Evolutionary conservation across 108 stramenopile species (phyloP), one percentile per base, ranked within the genome.

Genomic region (Pseudonitzschia pungens): DNA sequence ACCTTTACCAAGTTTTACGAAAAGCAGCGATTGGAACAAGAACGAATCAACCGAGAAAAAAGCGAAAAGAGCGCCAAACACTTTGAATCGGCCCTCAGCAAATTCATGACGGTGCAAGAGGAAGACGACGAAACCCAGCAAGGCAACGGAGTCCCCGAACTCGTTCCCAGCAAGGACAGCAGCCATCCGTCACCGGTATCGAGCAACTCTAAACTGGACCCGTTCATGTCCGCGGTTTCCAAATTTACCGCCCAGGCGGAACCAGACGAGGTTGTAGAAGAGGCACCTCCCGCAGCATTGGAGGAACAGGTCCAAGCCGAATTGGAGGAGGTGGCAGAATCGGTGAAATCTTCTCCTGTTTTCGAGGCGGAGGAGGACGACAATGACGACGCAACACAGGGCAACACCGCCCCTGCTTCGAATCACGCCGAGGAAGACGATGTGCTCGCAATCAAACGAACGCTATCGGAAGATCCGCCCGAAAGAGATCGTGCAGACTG

Each of bases 1-100:
- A 57, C 28, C 33, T 70, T 70, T 70, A 56, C 55, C 20, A 70
- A 55, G 54, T 32, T 70, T 52, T 50, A 53, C 43, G 48, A 50
- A 55, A 70, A 55, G 29, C 69, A 48, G 44, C 21, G 28, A 28
- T 6, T 43, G 28, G 24, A 48, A 28, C 66, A 44, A 67, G 41
- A 65, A 50, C 18, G 27, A 48, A 7, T 44, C 22, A 50, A 48
- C 20, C 14, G 28, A 36, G 45, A 67, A 16, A 10, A 67, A 6
- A 44, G 28, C 20, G 26, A 48, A 24, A 18, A 67, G 36, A 50
- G 20, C 21, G 64, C 64, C 33, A 22, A 48, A 14, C 42, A 67
- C 44, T 67, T 67, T 21, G 43, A 43, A 41, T 67, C 66, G 9
- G 66, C 66, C 3, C 21, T 67, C n/a, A 67, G 50, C 27, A 67